Evolutionary conservation across 345 rosid genomes (phyloP).

Genomic region (Streptanthus diversifolius): DNA sequence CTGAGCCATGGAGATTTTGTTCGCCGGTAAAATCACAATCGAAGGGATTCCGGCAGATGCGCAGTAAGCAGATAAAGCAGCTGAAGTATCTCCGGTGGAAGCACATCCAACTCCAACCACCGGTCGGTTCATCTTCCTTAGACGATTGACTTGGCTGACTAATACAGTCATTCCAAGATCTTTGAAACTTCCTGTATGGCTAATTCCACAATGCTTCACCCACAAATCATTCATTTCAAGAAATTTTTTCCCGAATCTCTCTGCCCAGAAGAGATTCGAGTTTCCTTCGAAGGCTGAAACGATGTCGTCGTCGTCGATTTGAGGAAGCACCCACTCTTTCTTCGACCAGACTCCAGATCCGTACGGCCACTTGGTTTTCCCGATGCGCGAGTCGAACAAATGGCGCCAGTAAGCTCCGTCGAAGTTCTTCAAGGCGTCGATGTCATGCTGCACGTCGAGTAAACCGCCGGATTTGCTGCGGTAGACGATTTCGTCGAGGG

Average conservation of each 20-base stretch:
- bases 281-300: slow-evolving; percentile 78
- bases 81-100: slow-evolving; percentile 83
- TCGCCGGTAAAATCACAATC: slow-evolving; percentile 64
- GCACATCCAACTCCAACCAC: slow-evolving; percentile 84
- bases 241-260: slow-evolving; percentile 60
- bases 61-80: slow-evolving; percentile 72
- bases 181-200: slow-evolving; percentile 80
- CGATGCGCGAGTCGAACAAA: slow-evolving; percentile 69
- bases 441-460: slow-evolving; percentile 66
- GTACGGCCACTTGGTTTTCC: slow-evolving; percentile 70
- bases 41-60: slow-evolving; percentile 79
- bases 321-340: slow-evolving; percentile 82
- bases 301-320: slow-evolving; percentile 65
- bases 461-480: slow-evolving; percentile 66
- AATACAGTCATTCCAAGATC: slow-evolving; percentile 82
- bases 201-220: slow-evolving; percentile 85
- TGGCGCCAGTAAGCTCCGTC: slow-evolving; percentile 65
- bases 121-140: slow-evolving; percentile 57
- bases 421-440: slow-evolving; percentile 49
- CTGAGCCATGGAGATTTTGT: slow-evolving; percentile 82
- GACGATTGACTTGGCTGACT: slow-evolving; percentile 76
- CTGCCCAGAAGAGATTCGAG: slow-evolving; percentile 83
- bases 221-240: slow-evolving; percentile 71
- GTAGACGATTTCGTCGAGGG: slow-evolving; percentile 76
- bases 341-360: slow-evolving; percentile 88